Base-by-base conservation (phyloP, 768 basidiomycete genomes). In the Pleurotus cornucopiae region DNA sequence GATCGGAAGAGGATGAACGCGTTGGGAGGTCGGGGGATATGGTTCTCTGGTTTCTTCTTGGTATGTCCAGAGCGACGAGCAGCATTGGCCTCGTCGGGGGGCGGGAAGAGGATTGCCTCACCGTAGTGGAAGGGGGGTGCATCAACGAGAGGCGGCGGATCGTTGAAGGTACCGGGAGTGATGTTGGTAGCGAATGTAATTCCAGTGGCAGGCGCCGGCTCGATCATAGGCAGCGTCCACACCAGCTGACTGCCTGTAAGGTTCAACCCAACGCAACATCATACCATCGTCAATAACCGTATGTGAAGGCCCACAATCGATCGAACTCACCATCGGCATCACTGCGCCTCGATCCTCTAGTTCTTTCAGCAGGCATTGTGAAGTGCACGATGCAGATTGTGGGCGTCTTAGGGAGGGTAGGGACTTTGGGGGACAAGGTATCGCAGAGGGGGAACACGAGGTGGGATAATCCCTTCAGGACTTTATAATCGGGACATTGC, bases 1-100 rank as follows among this genome's bases (percentile, higher is more conserved):
- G 88, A 88, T 59, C 89, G 85, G 76, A 91, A 92, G 63, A 92
- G 80, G 65, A 91, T 92, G 73, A 92, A 92, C 21, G 89, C 90
- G 64, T 92, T 91, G 2, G 89, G 88, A 1, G 89, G 89, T 43
- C 89, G 87, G 14, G 89, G 89, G 60, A 92, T 88, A 66, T 91
- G 87, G 60, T 86, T 81, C 23, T 83, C 81, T 12, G 82, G 80
- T 66, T 86, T 87, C 71, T 88, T 86, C 75, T 83, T 87, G 46
- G 78, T 73, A 62, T 89, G 88, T 0, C 78, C 76, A 5, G 75
- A 67, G 40, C 77, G 77, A 38, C 77, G 77, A 37, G 76, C 61
- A 37, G 71, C 58, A n/a, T 69, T 57, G 49, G 52, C 58, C 45
- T 74, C 69, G 44, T 49, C n/a, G 7, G 73, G 57, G 20, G 80